Evolutionary conservation across 169 alveolate genomes (phyloP), one percentile per base, ranked within the genome.

Genomic region (Eimeria acervulina): DNA sequence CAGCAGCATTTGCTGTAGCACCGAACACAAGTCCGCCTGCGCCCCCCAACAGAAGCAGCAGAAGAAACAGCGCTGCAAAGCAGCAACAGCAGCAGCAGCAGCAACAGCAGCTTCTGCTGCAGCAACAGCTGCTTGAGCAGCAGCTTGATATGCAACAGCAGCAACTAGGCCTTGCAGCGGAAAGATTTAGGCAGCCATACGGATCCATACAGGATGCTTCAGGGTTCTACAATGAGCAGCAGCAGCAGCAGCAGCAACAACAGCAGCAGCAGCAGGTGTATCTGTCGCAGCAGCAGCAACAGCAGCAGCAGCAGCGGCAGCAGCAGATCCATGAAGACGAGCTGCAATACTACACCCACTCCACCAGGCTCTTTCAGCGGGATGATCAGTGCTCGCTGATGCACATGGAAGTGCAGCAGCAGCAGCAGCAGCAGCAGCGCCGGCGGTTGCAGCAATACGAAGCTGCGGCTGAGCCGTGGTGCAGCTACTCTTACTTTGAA

Each of bases 1-100:
- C 61, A 76, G 87, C 87, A 36, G 87, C 87, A 76, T 33, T 68
- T 68, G 80, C 87, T 76, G 87, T 61, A 17, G 61, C 87, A 33
- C 31, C 87, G 1, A 42, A 21, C 44, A 8, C 31, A 33, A 26
- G 21, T 10, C 80, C 47, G 10, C 80, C 7, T 0, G 80, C 17
- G 80, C 17, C n/a, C 42, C 42, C 0, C 23, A 33, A 42, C 42
- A 4, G 80, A 38, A 28, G 80, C 80, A 68, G 80, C 47, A 68
- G 80, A 68, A 1, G 42, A n/a, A 21, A 19, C 44, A n/a, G 47
- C 80, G 47, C 28, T 33, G 80, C 28, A 68, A 23, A 68, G 44
- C 80, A 10, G 61, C 87, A 21, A 33, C 51, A 38, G 87, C 59
- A 38, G 87, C 61, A 47, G 31, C 52, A 10, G 87, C 87, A 76